Conservation (phyloP, 148 eudicot species). For the Rhododendron mucronatum region DNA sequence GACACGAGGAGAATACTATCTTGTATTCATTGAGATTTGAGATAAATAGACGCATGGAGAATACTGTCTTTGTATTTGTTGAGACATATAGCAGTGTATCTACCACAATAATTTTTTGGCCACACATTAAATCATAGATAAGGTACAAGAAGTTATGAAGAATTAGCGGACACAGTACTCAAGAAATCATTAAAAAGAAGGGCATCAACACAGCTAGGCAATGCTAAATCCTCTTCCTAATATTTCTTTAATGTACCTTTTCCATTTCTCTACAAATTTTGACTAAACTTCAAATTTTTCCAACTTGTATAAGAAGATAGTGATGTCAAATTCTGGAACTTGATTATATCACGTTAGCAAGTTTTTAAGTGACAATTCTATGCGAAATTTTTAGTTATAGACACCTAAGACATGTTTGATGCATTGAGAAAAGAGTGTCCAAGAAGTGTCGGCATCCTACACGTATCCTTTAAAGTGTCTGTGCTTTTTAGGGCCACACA, state of each 20-base stretch:
- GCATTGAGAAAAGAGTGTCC: not conserved
- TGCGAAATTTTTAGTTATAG: not conserved
- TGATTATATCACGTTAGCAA: not conserved
- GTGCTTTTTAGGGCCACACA: not conserved
- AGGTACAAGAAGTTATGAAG: not conserved
- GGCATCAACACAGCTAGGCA: not conserved
- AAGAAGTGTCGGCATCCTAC: not conserved
- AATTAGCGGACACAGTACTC: not conserved
- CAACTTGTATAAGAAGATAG: not conserved
- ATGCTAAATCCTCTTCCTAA: not conserved
- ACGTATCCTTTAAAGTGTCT: not conserved
- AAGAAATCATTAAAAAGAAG: not conserved
- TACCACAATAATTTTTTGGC: not conserved
- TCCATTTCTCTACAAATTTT: not conserved
- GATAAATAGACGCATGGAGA: not conserved
- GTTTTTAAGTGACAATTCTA: not conserved
- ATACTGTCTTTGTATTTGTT: not conserved
- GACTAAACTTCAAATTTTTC: not conserved
- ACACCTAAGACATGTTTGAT: not conserved
- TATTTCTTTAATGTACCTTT: not conserved
- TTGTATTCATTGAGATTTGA: no score
- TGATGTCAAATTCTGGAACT: not conserved
- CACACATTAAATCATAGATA: not conserved
- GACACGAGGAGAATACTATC: not conserved
- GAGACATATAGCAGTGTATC: not conserved